These are phyloP conservation scores for Termitomyces titanicus DNA, from an alignment of 768 basidiomycete species.

Conservation along the genomic window DNA sequence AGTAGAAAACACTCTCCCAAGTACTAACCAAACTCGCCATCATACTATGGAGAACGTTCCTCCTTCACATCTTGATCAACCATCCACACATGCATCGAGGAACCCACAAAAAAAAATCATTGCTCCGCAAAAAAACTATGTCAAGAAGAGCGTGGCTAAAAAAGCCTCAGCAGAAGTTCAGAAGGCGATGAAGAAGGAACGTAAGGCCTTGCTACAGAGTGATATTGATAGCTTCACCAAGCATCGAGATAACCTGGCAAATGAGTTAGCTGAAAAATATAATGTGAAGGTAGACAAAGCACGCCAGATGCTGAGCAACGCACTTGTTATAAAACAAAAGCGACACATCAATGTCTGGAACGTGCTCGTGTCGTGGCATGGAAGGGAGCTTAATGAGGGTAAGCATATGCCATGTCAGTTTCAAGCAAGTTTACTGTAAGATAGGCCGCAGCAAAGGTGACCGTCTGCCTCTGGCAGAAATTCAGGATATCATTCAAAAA, in stretches of 20 bases:
- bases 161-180: background rate
- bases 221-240: background rate
- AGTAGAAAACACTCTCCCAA: no score
- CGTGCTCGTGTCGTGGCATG: background rate
- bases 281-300: background rate
- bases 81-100: background rate
- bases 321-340: background rate
- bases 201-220: background rate
- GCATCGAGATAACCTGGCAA: background rate
- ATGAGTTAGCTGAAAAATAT: slow-evolving; percentile 1
- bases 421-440: background rate
- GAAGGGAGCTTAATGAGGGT: background rate
- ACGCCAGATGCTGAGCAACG: background rate
- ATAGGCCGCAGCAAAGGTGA: background rate
- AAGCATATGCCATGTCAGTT: background rate
- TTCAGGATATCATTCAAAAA: background rate
- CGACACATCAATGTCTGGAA: background rate
- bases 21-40: background rate
- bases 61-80: background rate
- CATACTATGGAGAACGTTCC: background rate
- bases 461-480: background rate
- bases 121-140: background rate
- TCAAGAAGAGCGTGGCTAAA: background rate
- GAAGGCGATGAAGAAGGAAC: background rate
- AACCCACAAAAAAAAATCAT: background rate